Percentiles rank a stretch among this genome's conserved stretches.
phyloP scores from a whole-genome alignment of 768 basidiomycete genomes.

The Boletellus emodensis region DNA sequence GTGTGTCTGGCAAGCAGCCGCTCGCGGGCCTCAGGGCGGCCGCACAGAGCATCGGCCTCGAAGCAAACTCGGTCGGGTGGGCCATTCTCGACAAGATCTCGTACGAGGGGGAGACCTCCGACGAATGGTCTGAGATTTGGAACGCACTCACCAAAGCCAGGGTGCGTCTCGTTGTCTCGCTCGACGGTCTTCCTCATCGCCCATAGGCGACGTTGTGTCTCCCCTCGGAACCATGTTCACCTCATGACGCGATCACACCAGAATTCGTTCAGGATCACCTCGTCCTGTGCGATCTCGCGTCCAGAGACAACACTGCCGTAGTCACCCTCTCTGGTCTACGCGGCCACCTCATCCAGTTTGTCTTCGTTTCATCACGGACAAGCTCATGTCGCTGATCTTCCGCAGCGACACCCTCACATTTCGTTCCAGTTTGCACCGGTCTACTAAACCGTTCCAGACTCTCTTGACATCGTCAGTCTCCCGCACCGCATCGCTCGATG shows the following conservation, averaged over 20 bases:
- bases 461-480: conserved; percentile 33
- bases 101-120: conserved; percentile 42
- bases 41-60: conserved; percentile 64
- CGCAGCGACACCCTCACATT: conserved; percentile 38
- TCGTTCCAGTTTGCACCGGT: conserved; percentile 40
- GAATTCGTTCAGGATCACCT: conserved; percentile 86
- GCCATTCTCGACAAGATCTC: conserved; percentile 72
- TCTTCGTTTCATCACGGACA: conserved; percentile 27
- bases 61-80: conserved; percentile 65
- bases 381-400: conserved; percentile 25
- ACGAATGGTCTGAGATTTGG: conserved; percentile 74
- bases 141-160: conserved; percentile 58
- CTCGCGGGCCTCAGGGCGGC: conserved; percentile 71
- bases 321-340: conserved; percentile 83
- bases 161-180: conserved; percentile 39
- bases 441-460: conserved; percentile 40
- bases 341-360: conserved; percentile 62
- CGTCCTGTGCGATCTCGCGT: conserved; percentile 55
- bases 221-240: conserved; percentile 57
- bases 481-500: conserved; percentile 34
- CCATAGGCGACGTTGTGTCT: conserved; percentile 75
- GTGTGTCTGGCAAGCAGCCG: conserved; percentile 53
- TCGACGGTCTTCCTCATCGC: not conserved
- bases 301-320: conserved; percentile 45
- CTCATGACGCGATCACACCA: conserved; percentile 55